Base-by-base conservation (phyloP, 306 rosid genomes). In the Erythrophleum fordii region DNA sequence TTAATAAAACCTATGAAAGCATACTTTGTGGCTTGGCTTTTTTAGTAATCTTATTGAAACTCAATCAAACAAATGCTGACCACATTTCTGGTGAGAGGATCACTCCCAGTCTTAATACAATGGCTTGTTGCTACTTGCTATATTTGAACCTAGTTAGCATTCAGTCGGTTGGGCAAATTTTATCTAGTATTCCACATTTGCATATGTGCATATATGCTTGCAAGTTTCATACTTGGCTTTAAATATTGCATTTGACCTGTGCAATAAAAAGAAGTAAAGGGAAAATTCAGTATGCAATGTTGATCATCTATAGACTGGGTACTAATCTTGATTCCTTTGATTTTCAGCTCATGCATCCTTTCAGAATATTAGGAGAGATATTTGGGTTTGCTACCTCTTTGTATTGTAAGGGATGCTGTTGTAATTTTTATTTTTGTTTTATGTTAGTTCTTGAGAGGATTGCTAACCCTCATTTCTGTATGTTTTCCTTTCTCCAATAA, bases 1-100 rank as follows among this genome's bases (percentile, higher is more conserved):
- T 16, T 53, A 37, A 23, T 52, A 65, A 65, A 60, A 65, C 46
- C 58, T 35, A 3, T 37, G 45, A 58, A 75, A 49, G 2, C 42
- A 73, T 56, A 51, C 11, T 68, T 37, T 77, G 39, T 73, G 18
- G 58, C 48, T 77, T 56, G 37, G 37, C 39, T 42, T 64, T 69
- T 53, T 72, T 64, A 49, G 72, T 46, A 23, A 42, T 61, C 55
- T 34, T 58, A 77, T 22, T 78, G 44, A 77, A 80, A 72, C 31
- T 49, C 25, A 8, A 4, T 26, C 12, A 48, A 72, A 78, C 28
- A 42, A 45, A 72, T 67, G 64, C 83, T 18, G 71, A 60, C 35
- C 72, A 46, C 31, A 75, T 69, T 69, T 82, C n/a, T 70, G 37
- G 72, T 72, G 75, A 69, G 39, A 79, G 56, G 29, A 72, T 37